Evolutionary conservation across 371 early-diverging fungal genomes (phyloP).

Genomic region (Haplosporangium sp.): DNA sequence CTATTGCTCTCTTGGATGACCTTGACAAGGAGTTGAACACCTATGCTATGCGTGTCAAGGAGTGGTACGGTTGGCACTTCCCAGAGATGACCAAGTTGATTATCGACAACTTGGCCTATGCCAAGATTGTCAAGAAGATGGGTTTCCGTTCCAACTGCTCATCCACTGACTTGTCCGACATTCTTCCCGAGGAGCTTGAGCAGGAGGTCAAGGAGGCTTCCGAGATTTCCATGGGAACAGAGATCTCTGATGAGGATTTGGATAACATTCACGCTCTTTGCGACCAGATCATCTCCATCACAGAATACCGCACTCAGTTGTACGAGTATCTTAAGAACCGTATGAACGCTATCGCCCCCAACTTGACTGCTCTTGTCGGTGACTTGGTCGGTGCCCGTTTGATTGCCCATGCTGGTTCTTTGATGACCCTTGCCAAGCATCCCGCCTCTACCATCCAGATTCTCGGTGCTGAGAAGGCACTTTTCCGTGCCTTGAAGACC

Average conservation of each 20-base stretch:
- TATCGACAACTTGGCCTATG: slow-evolving; percentile 91
- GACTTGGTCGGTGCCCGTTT: slow-evolving; percentile 93
- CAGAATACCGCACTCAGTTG: slow-evolving; percentile 89
- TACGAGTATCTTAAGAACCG: slow-evolving; percentile 91
- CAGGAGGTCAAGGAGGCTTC: slow-evolving; percentile 75
- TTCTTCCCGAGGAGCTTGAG: slow-evolving; percentile 95
- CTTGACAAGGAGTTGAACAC: slow-evolving; percentile 97
- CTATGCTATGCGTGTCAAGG: slow-evolving; percentile 97
- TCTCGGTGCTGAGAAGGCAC: slow-evolving; percentile 98
- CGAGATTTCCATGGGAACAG: slow-evolving; percentile 95
- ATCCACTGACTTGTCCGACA: slow-evolving; percentile 77
- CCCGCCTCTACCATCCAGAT: slow-evolving; percentile 98
- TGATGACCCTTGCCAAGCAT: slow-evolving; percentile 92
- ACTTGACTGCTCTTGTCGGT: slow-evolving; percentile 92
- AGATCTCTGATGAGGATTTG: slow-evolving; percentile 91
- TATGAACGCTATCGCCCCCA: slow-evolving; percentile 93
- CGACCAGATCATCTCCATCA: slow-evolving; percentile 87
- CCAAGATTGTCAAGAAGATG: slow-evolving; percentile 94
- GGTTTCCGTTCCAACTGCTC: slow-evolving; percentile 81
- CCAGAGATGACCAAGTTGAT: slow-evolving; percentile 97
- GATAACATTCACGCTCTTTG: slow-evolving; percentile 84
- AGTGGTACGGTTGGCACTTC: slow-evolving; percentile 99
- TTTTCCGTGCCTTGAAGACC: slow-evolving; percentile 95
- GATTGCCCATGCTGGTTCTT: slow-evolving; percentile 93
- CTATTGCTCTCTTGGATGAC: slow-evolving; percentile 92